Base-by-base conservation (phyloP, 2,329 filamentous ascomycete genomes). In the Diaporthe citri region DNA sequence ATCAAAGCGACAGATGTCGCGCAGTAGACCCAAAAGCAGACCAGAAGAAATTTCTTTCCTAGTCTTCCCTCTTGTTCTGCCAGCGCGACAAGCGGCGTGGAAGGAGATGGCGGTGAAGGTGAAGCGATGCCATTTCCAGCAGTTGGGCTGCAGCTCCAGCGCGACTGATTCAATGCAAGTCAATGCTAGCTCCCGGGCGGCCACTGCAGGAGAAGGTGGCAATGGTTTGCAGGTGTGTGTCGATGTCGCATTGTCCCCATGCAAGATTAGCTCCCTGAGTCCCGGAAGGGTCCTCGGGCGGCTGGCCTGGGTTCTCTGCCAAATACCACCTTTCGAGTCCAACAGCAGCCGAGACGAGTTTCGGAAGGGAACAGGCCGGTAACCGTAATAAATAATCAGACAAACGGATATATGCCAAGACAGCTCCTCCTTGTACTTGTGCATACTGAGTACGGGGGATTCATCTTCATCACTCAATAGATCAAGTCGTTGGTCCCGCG, bases 51-150 rank as follows among this genome's bases (percentile, higher is more conserved):
- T 51, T 39, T 43, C 60, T 25, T 46, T 46, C 13, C 64, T 69
- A 69, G 48, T 7, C 15, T 31, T 55, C 34, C n/a, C 4, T 69
- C 64, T 51, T 62, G 74, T 73, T 48, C 70, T 71, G 62, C 41
- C 71, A 69, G 66, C 74, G 74, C 72, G 20, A 71, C 39, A 56
- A 39, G 74, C 71, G 74, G 66, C 72, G 72, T 46, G 48, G 36
- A 48, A 43, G 25, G n/a, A 43, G 34, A 28, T 74, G 74, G 74
- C 74, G 74, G 74, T 76, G 74, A 76, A 43, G 57, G 25, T 17
- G 66, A 60, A 55, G 72, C 72, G 46, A 74, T 74, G 39, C 59
- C 71, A 28, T 15, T 71, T 71, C 25, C 25, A 69, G 64, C 64
- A 41, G 31, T 69, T 28, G 56, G 25, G 41, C 52, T 64, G 71